A percentile compares a stretch with the other conserved stretches of the same genome.
Evolutionary conservation across 2,329 filamentous ascomycete species (phyloP).

Genomic region (Colletotrichum neosansevieriae): DNA sequence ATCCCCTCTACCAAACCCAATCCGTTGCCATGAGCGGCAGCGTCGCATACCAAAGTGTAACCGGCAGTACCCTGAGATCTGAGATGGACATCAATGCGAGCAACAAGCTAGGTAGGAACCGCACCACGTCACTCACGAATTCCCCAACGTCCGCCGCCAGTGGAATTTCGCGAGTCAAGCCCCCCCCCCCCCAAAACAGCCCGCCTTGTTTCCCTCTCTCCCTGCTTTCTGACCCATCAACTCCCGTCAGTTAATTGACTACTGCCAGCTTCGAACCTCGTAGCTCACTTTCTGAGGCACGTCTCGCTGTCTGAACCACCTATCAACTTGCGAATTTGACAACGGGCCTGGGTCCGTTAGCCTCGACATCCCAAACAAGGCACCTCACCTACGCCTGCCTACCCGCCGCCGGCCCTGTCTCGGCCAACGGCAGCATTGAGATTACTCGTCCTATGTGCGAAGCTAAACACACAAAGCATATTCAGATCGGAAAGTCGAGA

Average conservation of each 20-base stretch:
- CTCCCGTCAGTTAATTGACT: not conserved
- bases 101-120: constrained; percentile 17
- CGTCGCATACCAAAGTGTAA: constrained; percentile 17
- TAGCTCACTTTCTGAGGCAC: not conserved
- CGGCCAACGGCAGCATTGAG: constrained; percentile 5
- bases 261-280: not conserved
- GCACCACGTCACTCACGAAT: constrained; percentile 15
- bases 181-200: not conserved
- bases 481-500: not conserved
- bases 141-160: not conserved
- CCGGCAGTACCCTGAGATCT: constrained; percentile 30
- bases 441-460: constrained; percentile 4
- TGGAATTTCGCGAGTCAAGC: constrained; percentile 20
- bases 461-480: not conserved
- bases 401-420: not conserved
- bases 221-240: not conserved
- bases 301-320: not conserved
- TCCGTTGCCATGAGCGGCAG: not conserved
- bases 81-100: constrained; percentile 36
- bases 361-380: not conserved
- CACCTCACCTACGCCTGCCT: not conserved
- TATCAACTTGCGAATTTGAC: not conserved
- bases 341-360: constrained; percentile 19
- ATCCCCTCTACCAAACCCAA: not conserved
- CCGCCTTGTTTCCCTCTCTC: constrained; percentile 4